Evolutionary conservation across 352 stramenopile species (phyloP).

Genomic region (Globisporangium solare): DNA sequence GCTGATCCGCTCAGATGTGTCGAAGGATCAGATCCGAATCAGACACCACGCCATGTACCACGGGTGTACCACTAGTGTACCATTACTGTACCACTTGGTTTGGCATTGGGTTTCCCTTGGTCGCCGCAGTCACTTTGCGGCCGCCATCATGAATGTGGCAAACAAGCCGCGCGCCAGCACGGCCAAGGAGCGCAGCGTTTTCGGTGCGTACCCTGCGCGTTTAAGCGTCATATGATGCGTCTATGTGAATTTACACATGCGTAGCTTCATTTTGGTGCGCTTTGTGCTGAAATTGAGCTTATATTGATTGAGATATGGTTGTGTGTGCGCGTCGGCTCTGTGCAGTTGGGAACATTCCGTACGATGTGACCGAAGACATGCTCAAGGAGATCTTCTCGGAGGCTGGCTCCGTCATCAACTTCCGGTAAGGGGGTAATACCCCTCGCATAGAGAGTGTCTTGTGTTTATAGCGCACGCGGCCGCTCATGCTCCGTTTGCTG

Average conservation of each 20-base stretch:
- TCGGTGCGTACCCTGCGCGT: slow-evolving; percentile 41
- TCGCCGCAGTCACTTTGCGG: neutral
- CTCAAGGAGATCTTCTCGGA: slow-evolving; percentile 87
- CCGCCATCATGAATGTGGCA: slow-evolving; percentile 20
- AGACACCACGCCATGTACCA: neutral
- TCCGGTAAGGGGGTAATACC: slow-evolving; percentile 41
- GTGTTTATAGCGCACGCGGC: neutral
- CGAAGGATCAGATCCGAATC: neutral
- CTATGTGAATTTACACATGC: neutral
- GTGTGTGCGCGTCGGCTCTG: neutral
- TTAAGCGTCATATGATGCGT: neutral
- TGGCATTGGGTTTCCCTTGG: neutral
- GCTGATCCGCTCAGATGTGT: too few species aligned
- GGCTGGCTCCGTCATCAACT: slow-evolving; percentile 78
- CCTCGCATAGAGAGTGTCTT: neutral
- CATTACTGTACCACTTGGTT: neutral
- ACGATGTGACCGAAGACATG: slow-evolving; percentile 85
- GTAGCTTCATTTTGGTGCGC: slow-evolving; percentile 7
- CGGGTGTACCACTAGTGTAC: slow-evolving; percentile 1
- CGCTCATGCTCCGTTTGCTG: neutral
- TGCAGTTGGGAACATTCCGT: slow-evolving; percentile 84
- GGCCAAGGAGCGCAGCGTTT: slow-evolving; percentile 84
- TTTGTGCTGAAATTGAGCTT: slow-evolving; percentile 6
- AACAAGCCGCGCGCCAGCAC: slow-evolving; percentile 55
- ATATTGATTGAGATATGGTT: neutral